phyloP scores from a whole-genome alignment of 345 rosid species.

The Salix suchowensis region DNA sequence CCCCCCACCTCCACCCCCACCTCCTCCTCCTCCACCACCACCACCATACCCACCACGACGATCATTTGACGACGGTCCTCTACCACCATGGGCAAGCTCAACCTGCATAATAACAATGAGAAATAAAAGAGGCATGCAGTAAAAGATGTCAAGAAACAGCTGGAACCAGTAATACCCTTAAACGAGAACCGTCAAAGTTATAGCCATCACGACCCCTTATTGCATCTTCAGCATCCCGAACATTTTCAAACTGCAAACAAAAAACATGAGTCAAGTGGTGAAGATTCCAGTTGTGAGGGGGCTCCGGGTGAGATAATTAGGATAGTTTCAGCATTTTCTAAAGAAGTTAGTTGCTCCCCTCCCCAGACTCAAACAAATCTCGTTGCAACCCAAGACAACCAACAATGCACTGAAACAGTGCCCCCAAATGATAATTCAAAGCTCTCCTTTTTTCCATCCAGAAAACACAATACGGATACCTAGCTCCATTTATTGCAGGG shows the following conservation, averaged over 20 bases:
- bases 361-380: not conserved
- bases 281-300: not conserved
- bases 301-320: not conserved
- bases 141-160: not conserved
- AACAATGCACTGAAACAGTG: not conserved
- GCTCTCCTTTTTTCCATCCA: not conserved
- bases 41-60: conserved; percentile 13
- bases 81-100: conserved; percentile 71
- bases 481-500: not conserved
- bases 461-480: not conserved
- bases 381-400: not conserved
- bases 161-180: conserved; percentile 34
- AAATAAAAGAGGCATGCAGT: not conserved
- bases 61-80: conserved; percentile 48
- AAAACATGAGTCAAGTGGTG: not conserved
- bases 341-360: not conserved
- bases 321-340: not conserved
- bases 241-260: conserved; percentile 40
- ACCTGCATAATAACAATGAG: conserved; percentile 43
- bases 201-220: conserved; percentile 61
- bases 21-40: conserved; percentile 17
- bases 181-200: conserved; percentile 52
- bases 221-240: conserved; percentile 59
- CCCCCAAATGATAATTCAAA: not conserved
- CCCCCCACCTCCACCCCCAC: conserved; percentile 12